Conservation (phyloP, 1,284 basidiomycete species). For the Lignosus rhinocerotis region DNA sequence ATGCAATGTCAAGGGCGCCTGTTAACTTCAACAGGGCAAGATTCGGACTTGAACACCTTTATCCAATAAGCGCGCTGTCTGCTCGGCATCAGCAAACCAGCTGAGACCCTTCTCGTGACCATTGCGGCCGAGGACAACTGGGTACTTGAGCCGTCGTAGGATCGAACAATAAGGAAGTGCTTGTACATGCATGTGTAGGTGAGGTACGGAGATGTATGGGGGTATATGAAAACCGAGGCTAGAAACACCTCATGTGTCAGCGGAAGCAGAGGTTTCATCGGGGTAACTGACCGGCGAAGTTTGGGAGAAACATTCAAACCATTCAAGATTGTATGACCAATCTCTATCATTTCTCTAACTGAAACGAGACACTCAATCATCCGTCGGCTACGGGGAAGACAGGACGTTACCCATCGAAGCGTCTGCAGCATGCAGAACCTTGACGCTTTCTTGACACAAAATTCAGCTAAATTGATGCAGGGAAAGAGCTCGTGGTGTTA, state of each 20-base stretch:
- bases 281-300: conserved; percentile 45
- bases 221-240: conserved; percentile 84
- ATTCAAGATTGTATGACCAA: conserved; percentile 58
- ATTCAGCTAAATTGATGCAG: not conserved
- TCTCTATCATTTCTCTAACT: conserved; percentile 64
- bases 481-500: conserved; percentile 27
- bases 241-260: conserved; percentile 4
- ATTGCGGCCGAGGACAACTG: conserved; percentile 41
- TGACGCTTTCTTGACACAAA: conserved; percentile 21
- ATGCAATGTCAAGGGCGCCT: not conserved
- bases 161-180: conserved; percentile 62
- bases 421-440: conserved; percentile 37
- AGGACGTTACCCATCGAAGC: conserved; percentile 47
- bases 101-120: conserved; percentile 63
- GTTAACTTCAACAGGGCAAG: conserved; percentile 47
- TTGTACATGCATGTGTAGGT: conserved; percentile 81
- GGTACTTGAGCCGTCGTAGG: conserved; percentile 57
- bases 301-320: conserved; percentile 39
- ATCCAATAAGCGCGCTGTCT: conserved; percentile 64
- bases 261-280: not conserved
- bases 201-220: conserved; percentile 77
- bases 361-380: not conserved
- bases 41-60: conserved; percentile 53
- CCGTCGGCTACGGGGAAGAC: not conserved
- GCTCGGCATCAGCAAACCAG: conserved; percentile 75